Percentiles rank a stretch among this genome's conserved stretches.
These are phyloP conservation scores for Dactylellina cionopaga DNA, from an alignment of 2,329 filamentous ascomycete species.

Conservation along the genomic window DNA sequence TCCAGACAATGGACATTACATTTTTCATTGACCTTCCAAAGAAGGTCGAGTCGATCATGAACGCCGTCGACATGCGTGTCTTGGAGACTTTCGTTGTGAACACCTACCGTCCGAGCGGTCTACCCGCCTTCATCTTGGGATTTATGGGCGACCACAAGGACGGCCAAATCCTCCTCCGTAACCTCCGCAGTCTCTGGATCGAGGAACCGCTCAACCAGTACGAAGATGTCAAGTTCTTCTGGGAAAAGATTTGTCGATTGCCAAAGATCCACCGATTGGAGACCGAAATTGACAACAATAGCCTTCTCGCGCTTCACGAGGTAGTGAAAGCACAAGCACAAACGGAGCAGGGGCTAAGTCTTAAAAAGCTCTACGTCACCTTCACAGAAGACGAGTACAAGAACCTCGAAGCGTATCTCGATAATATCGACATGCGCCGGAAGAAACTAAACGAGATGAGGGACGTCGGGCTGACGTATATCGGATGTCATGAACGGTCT, in stretches of 20 bases:
- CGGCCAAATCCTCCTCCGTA: slow-evolving; percentile 37
- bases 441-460: slow-evolving; percentile 50
- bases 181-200: slow-evolving; percentile 46
- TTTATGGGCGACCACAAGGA: slow-evolving; percentile 45
- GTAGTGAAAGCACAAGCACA: slow-evolving; percentile 22
- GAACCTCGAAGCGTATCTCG: slow-evolving; percentile 44
- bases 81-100: slow-evolving; percentile 42
- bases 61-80: slow-evolving; percentile 43
- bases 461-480: slow-evolving; percentile 42
- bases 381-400: slow-evolving; percentile 51
- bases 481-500: slow-evolving; percentile 44
- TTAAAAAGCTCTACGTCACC: slow-evolving; percentile 43
- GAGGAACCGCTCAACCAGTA: slow-evolving; percentile 43
- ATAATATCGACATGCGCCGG: slow-evolving; percentile 42
- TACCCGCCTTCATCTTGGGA: slow-evolving; percentile 45
- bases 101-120: slow-evolving; percentile 42
- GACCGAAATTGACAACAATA: slow-evolving; percentile 46
- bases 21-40: slow-evolving; percentile 51
- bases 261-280: slow-evolving; percentile 37
- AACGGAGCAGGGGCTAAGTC: slow-evolving; percentile 7
- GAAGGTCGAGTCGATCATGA: slow-evolving; percentile 43
- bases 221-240: slow-evolving; percentile 44
- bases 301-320: slow-evolving; percentile 31
- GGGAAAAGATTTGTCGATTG: slow-evolving; percentile 36
- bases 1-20: slow-evolving; percentile 42